phyloP scores from a whole-genome alignment of 108 stramenopile species.

The Nitzschia sp. region DNA sequence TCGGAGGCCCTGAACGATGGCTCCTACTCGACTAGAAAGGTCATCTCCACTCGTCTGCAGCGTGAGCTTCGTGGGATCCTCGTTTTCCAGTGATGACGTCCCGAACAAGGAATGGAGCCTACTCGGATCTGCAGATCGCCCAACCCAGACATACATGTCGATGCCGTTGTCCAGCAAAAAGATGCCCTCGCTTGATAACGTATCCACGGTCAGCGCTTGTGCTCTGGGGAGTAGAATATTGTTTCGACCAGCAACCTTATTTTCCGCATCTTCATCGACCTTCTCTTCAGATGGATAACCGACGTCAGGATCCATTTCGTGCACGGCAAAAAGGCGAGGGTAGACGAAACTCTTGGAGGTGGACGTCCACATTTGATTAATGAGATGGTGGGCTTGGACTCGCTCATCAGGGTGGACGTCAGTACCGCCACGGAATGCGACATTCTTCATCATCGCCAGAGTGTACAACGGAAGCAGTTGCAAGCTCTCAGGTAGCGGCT shows the following conservation, averaged over 20 bases:
- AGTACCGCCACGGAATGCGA: constrained; percentile 94
- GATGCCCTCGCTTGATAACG: constrained; percentile 82
- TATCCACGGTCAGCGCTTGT: constrained; percentile 80
- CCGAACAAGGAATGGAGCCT: constrained; percentile 88
- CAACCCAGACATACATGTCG: constrained; percentile 96
- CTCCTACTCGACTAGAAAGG: constrained; percentile 70
- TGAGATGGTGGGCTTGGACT: constrained; percentile 69
- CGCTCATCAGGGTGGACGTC: constrained; percentile 97
- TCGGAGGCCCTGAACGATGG: constrained; percentile 82
- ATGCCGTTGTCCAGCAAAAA: constrained; percentile 93
- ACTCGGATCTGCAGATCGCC: constrained; percentile 76
- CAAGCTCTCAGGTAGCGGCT: constrained; percentile 73
- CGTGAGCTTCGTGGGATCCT: constrained; percentile 69
- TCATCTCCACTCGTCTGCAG: constrained; percentile 67
- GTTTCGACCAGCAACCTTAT: constrained; percentile 62
- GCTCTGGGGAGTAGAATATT: constrained; percentile 75
- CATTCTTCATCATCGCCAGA: constrained; percentile 95
- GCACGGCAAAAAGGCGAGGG: constrained; percentile 94
- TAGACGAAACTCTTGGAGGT: constrained; percentile 82
- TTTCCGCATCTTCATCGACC: constrained; percentile 33
- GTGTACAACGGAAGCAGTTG: constrained; percentile 94
- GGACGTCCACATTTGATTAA: constrained; percentile 84
- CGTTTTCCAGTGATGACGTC: constrained; percentile 75
- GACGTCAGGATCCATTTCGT: constrained; percentile 83
- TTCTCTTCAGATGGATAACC: constrained; percentile 52